Base-by-base conservation (phyloP, 2,329 filamentous ascomycete genomes). In the Bipolaris gigantea region DNA sequence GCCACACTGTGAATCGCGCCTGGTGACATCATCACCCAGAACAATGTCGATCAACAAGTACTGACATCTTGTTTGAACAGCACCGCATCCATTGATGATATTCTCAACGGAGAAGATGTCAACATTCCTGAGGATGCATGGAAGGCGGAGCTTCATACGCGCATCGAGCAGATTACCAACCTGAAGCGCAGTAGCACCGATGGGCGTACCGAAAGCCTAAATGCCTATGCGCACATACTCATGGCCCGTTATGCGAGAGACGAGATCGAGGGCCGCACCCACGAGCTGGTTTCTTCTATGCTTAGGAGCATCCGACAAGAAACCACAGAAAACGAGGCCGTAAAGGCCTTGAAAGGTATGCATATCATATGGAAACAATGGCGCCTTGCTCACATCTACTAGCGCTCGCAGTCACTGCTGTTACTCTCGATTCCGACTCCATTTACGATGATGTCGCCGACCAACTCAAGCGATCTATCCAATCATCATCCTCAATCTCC, bases 101-200 rank as follows among this genome's bases (percentile, higher is more conserved):
- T 87, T 33, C 76, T 81, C 44, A 72, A 73, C 59, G 63, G 64
- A 54, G 79, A 80, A n/a, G 83, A 85, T 48, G 74, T 81, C 23
- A 72, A 79, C 16, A 73, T 75, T 11, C 75, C 80, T 44, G 65
- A 71, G 38, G 80, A 81, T 23, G 77, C 78, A 18, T 89, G 89
- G 83, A 82, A 85, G 41, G 76, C 83, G 15, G 81, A 84, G 52
- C 76, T 92, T 32, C 78, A 81, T 25, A 82, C 86, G 57, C 83
- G 87, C 53, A 85, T 95, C 58, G 81, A 87, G 43, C 85, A 89
- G 62, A 83, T 96, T 25, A 80, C 88, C 50, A 85, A 89, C 63
- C 86, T 89, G 65, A 96, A 95, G 80, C 85, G 88, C 61, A 90
- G 87, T 73, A 91, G 86, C 61, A 83, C 82, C 21, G 84, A 89